Evolutionary conservation across 169 alveolate species (phyloP).

Genomic region (Perkinsus olseni): DNA sequence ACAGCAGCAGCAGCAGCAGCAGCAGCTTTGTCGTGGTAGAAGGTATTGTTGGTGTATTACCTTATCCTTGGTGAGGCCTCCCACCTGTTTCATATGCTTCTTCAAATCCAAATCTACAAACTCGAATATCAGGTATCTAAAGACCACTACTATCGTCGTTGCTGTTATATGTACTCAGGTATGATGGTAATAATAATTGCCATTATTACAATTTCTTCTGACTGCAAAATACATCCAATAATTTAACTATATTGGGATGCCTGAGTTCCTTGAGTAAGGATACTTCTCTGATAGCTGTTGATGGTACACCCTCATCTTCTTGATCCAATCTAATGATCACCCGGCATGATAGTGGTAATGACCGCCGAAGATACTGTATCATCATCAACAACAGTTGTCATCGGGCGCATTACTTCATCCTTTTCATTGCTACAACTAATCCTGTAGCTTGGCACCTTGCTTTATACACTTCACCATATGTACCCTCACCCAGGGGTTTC

Average conservation of each 20-base stretch:
- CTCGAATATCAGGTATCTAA: slow-evolving; percentile 41
- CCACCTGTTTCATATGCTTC: slow-evolving; percentile 42
- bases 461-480: slow-evolving; percentile 40
- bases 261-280: slow-evolving; percentile 45
- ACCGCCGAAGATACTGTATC: too few relatives aligned
- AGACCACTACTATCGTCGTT: neutral
- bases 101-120: slow-evolving; percentile 41
- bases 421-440: slow-evolving; percentile 57
- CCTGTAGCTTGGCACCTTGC: slow-evolving; percentile 24
- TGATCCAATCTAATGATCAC: too few relatives aligned
- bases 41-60: too few relatives aligned
- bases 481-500: slow-evolving; percentile 34
- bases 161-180: neutral
- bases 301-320: slow-evolving; percentile 45
- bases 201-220: neutral
- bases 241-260: slow-evolving; percentile 31
- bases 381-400: too few relatives aligned
- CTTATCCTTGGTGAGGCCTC: too few relatives aligned
- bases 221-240: neutral
- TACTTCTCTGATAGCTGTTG: slow-evolving; percentile 57
- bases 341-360: too few relatives aligned
- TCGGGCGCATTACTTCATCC: too few relatives aligned
- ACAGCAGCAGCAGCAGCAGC: too few relatives aligned
- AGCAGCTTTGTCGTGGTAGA: too few relatives aligned
- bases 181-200: neutral